Base-by-base conservation (phyloP, 2,329 filamentous ascomycete species). In the Teratosphaeria destructans region DNA sequence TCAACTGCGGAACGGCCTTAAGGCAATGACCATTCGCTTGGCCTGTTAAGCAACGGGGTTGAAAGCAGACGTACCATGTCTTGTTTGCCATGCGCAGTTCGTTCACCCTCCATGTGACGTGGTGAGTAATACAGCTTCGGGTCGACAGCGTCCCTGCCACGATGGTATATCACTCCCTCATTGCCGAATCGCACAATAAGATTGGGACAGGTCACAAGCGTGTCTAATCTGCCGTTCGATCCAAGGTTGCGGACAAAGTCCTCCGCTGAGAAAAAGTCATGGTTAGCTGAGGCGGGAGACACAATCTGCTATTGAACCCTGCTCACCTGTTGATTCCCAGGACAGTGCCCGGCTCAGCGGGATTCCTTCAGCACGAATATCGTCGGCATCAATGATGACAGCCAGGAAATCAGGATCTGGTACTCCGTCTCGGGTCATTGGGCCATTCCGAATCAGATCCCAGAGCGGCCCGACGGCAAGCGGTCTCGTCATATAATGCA, bases 181-280 rank as follows among this genome's bases (percentile, higher is more conserved):
- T 60, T 67, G 19, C 70, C 70, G 37, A 72, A 72, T n/a, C 70
- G 62, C 8, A 72, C 69, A 27, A 72, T 69, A 10, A 72, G 60
- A 54, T 72, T 72, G 1, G 70, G 70, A 59, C 70, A 72, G 37
- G 70, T 72, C 8, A 71, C 70, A 6, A 72, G 63, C 4, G 70
- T 72, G 49, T 72, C 70, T 11, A 72, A 63, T 29, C 67, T 61
- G 4, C 70, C 70, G 64, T 72, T 71, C 5, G 67, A 69, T 6
- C 70, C 70, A 23, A 72, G 63, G 56, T 71, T 70, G 2, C 69
- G 68, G 14, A 72, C 69, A 54, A 72, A 72, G 57, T 72, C 70
- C 52, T 72, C 70, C 1, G 68, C 66, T 5, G 68, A 70, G 16
- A 66, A 7, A 32, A 32, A 32, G 29, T 32, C 5, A 4, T 32